phyloP scores from a whole-genome alignment of 192 early-diverging fungal genomes.

The Dimargaris xerosporica region DNA sequence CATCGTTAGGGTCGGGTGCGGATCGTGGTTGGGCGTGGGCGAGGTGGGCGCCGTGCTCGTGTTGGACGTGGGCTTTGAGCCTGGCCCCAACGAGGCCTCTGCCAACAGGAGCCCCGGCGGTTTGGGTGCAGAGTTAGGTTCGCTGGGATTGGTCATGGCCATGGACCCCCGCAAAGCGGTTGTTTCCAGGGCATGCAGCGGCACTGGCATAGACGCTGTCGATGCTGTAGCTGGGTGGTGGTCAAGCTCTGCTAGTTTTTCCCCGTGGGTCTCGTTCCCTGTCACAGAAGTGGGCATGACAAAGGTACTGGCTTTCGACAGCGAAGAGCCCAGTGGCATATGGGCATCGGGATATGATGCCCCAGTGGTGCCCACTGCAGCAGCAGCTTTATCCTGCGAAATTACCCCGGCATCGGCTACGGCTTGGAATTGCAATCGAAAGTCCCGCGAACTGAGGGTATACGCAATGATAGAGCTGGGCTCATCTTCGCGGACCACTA shows the following conservation, averaged over 20 bases:
- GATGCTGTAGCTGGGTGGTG: background rate
- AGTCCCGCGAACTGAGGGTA: slow-evolving; percentile 48
- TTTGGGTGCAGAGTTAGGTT: no score
- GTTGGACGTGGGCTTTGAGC: background rate
- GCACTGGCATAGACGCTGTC: background rate
- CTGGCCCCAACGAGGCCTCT: background rate
- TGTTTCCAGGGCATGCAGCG: background rate
- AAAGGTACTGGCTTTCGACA: background rate
- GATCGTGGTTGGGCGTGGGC: background rate
- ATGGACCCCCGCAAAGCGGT: background rate
- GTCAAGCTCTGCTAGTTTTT: background rate
- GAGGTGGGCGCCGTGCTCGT: background rate
- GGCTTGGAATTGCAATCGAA: slow-evolving; percentile 10
- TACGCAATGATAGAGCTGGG: slow-evolving; percentile 88
- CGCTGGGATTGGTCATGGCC: background rate
- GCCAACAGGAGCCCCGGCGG: no score
- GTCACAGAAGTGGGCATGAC: background rate
- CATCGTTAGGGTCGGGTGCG: background rate
- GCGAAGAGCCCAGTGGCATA: background rate
- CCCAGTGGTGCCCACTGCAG: no score
- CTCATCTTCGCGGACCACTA: slow-evolving; percentile 83
- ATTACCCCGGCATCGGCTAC: background rate
- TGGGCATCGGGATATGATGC: background rate
- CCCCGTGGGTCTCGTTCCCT: background rate
- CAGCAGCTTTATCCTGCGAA: background rate